Percentiles rank a stretch among this genome's conserved stretches.
Conservation (phyloP, 305 asterid genomes). For the Solanum hybrid region DNA sequence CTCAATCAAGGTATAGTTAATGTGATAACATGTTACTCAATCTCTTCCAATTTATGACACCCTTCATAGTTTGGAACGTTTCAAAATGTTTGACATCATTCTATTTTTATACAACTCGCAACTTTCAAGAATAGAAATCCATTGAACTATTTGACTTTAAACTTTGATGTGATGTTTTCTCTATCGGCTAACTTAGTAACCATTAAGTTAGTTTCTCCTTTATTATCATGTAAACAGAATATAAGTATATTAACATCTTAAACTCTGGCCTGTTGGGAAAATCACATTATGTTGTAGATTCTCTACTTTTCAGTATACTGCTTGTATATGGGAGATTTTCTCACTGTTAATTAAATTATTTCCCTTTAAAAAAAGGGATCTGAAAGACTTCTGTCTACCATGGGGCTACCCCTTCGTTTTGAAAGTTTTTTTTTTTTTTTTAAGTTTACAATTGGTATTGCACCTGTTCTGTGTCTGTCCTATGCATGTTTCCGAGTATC, state of each 20-base stretch:
- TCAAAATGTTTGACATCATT: neutral
- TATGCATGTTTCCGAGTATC: neutral
- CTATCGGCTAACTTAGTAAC: neutral
- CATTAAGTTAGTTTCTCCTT: neutral
- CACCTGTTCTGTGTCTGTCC: neutral
- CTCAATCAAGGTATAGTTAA: slow-evolving; percentile 1
- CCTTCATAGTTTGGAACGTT: neutral
- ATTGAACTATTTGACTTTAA: neutral
- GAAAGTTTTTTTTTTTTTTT: neutral
- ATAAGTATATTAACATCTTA: neutral
- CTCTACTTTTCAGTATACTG: neutral
- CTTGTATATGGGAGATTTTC: neutral
- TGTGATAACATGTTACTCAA: neutral
- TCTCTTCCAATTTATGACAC: neutral
- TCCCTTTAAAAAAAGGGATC: neutral
- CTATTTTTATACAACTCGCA: neutral
- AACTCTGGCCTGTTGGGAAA: neutral
- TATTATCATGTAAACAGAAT: neutral
- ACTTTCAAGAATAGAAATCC: neutral
- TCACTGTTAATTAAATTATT: neutral
- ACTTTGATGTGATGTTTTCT: neutral
- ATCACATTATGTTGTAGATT: neutral
- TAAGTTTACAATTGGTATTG: neutral
- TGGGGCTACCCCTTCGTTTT: neutral
- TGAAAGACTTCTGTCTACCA: neutral